These are phyloP conservation scores for Raffaelea deltoideospora DNA, from an alignment of 2,329 filamentous ascomycete genomes.

Conservation along the genomic window DNA sequence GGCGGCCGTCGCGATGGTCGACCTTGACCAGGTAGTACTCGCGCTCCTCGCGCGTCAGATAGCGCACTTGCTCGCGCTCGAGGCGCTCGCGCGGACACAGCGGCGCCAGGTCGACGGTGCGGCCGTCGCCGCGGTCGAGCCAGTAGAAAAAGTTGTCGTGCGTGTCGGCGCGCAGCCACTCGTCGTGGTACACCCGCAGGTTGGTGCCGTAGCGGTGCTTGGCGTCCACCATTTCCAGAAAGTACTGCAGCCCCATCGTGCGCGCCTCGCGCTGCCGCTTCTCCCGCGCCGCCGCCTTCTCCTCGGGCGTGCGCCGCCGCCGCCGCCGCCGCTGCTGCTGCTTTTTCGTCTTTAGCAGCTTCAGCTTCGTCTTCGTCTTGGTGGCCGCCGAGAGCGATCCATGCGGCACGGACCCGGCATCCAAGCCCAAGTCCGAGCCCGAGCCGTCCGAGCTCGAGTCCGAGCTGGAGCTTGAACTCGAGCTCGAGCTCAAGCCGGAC, in stretches of 20 bases:
- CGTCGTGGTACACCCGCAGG: conserved; percentile 63
- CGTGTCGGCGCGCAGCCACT: conserved; percentile 66
- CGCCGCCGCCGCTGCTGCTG: neutral
- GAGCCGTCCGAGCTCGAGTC: conserved; percentile 1
- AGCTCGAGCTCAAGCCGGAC: no score
- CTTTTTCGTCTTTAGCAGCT: neutral
- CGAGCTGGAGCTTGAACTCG: conserved; percentile 21
- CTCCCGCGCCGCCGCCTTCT: conserved; percentile 32
- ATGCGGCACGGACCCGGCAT: neutral
- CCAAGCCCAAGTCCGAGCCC: neutral
- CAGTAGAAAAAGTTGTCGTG: conserved; percentile 89
- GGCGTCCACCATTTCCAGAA: conserved; percentile 68
- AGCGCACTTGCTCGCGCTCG: conserved; percentile 67
- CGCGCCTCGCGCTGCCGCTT: conserved; percentile 52
- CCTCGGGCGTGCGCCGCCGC: conserved; percentile 15
- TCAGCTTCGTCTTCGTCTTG: conserved; percentile 8
- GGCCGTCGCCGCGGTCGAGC: conserved; percentile 72
- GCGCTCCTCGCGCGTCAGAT: conserved; percentile 69
- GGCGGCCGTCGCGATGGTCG: conserved; percentile 53
- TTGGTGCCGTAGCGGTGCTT: conserved; percentile 84
- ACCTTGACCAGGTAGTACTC: conserved; percentile 67
- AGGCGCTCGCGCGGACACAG: conserved; percentile 63
- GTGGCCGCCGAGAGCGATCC: conserved; percentile 13
- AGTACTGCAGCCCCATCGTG: conserved; percentile 77
- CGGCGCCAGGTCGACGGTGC: conserved; percentile 49